Evolutionary conservation across 2,329 filamentous ascomycete genomes (phyloP).

Genomic region (Bipolaris cookei): DNA sequence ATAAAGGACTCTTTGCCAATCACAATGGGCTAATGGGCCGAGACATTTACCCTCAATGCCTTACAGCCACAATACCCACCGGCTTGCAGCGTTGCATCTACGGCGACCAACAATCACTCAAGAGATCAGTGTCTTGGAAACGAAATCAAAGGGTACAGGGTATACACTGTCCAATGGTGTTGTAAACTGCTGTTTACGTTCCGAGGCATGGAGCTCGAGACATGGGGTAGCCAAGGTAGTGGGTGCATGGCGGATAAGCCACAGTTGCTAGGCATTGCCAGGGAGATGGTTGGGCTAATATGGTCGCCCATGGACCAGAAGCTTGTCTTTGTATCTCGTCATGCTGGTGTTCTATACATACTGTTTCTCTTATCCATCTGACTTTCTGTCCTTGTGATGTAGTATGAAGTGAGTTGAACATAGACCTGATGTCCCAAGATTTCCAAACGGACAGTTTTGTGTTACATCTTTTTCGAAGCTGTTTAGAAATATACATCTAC

Average conservation of each 20-base stretch:
- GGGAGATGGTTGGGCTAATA: neutral
- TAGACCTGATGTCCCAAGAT: no score
- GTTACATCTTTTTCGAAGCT: neutral
- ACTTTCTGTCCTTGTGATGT: neutral
- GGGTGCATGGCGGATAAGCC: slow-evolving; percentile 8
- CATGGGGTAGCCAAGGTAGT: slow-evolving; percentile 2
- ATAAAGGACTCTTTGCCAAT: neutral
- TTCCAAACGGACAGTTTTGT: no score
- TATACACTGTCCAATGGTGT: slow-evolving; percentile 6
- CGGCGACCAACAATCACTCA: neutral
- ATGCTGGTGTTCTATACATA: neutral
- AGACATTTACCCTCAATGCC: slow-evolving; percentile 1
- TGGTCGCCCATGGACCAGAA: neutral
- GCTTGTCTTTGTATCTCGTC: neutral
- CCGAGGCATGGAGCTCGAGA: slow-evolving; percentile 10
- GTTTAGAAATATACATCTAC: no score
- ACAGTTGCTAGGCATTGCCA: slow-evolving; percentile 1
- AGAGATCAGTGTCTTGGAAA: neutral
- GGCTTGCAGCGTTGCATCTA: neutral
- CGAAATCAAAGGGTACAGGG: neutral
- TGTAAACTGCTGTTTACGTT: slow-evolving; percentile 4
- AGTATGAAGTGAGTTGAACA: neutral
- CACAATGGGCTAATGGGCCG: neutral
- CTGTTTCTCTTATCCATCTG: neutral
- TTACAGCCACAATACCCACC: neutral